Conservation (phyloP, 345 rosid genomes). For the Mercurialis annua region DNA sequence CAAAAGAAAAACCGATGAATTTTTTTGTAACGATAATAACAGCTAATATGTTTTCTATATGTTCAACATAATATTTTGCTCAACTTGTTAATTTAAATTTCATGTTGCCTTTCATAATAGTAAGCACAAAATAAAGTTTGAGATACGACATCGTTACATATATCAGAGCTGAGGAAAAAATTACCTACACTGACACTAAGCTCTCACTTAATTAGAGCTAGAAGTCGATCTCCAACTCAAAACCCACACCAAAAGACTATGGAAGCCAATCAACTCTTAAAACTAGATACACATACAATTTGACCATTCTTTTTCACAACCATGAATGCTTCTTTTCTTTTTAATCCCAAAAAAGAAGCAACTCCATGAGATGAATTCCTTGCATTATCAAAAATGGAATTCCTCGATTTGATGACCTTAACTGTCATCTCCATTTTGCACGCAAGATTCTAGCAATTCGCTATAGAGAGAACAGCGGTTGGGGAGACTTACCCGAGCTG, state of each 20-base stretch:
- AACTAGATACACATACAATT: not conserved
- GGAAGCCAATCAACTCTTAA: not conserved
- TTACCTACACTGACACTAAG: not conserved
- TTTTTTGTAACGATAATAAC: too few species aligned
- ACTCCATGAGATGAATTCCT: slow-evolving; percentile 10
- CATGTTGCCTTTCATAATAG: too few species aligned
- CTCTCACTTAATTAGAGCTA: not conserved
- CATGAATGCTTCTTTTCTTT: not conserved
- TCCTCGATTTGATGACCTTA: slow-evolving; percentile 10
- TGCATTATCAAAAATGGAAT: slow-evolving; percentile 24
- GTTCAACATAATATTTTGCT: not conserved
- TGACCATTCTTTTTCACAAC: not conserved
- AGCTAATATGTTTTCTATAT: not conserved
- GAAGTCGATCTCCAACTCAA: not conserved
- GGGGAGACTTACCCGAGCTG: slow-evolving; percentile 8
- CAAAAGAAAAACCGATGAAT: too few species aligned
- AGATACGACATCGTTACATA: not conserved
- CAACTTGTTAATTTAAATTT: not conserved
- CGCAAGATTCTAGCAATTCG: slow-evolving; percentile 3
- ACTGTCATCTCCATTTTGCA: slow-evolving; percentile 14
- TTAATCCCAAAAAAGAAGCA: not conserved
- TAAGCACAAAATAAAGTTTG: not conserved
- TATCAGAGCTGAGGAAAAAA: not conserved
- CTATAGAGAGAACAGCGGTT: not conserved
- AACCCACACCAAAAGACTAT: not conserved